Base-by-base conservation (phyloP, 495 filamentous ascomycete genomes). In the Tuber melanosporum region DNA sequence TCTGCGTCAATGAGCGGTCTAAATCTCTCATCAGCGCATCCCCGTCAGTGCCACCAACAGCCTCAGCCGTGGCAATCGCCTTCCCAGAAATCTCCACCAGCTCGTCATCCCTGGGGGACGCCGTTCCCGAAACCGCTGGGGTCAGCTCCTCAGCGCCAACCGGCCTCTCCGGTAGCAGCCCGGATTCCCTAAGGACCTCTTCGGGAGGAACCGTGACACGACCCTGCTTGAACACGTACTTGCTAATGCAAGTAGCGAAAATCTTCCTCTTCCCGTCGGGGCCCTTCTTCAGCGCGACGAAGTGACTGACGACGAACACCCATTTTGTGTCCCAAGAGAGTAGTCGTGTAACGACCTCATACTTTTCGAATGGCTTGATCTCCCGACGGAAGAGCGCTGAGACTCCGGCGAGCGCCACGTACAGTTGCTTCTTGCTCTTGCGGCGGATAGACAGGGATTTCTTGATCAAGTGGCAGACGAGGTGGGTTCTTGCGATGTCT, bases 161-260 rank as follows among this genome's bases (percentile, higher is more conserved):
- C 0, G 88, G 88, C 62, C 85, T 85, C 36, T 76, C 82, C 2
- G 92, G 92, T 32, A 98, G 85, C 82, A 97, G 85, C 15, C 89
- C 89, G 52, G 89, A 89, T 57, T 90, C 88, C 70, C 88, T 85
- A 20, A 98, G 86, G 19, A 95, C 87, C 45, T 92, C 85, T 83
- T 95, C 93, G 10, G 95, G 93, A 52, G 93, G 88, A 10, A 98
- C 88, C 10, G 95, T 99, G 78, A 94, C 85, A 26, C 95, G 86
- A 0, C 94, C 94, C 81, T 92, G 89, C 86, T 98, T 98, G 81
- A 93, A 91, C 2, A 97, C 94, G 82, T 96, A 98, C 86, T 96
- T 95, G 79, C 90, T 91, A 20, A 98, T 80, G 7, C 89, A 91
- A 4, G 90, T 91, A 1, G 94, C 94, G 77, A 91, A 89, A 47